Percentiles rank a stretch among this genome's conserved stretches.
Evolutionary conservation across 495 filamentous ascomycete species (phyloP).

Genomic region (Talaromyces stipitatus): DNA sequence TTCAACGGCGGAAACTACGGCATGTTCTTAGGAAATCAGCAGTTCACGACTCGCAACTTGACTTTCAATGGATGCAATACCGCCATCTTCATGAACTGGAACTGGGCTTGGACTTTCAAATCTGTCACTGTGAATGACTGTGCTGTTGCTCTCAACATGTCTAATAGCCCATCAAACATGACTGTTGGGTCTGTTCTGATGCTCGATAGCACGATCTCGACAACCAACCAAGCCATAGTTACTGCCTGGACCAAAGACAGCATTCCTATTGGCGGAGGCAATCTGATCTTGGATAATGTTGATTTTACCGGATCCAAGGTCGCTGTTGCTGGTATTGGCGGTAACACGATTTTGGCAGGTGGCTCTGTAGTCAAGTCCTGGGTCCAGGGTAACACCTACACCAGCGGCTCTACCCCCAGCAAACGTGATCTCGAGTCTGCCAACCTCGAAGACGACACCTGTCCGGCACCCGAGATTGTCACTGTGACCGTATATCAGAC

Average conservation of each 20-base stretch:
- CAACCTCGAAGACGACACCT: conserved; percentile 47
- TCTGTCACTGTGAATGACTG: conserved; percentile 76
- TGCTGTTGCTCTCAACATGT: conserved; percentile 74
- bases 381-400: conserved; percentile 68
- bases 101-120: conserved; percentile 88
- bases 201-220: conserved; percentile 68
- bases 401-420: conserved; percentile 18
- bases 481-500: conserved; percentile 4
- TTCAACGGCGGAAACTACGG: conserved; percentile 86
- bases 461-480: conserved; percentile 18
- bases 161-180: conserved; percentile 52
- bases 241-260: conserved; percentile 60
- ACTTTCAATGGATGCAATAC: conserved; percentile 86
- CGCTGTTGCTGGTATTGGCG: conserved; percentile 45
- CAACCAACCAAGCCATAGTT: conserved; percentile 63
- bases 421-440: conserved; percentile 2
- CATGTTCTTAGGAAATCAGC: conserved; percentile 85
- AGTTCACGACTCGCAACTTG: conserved; percentile 89
- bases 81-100: conserved; percentile 90
- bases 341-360: conserved; percentile 58
- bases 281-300: conserved; percentile 80
- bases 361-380: conserved; percentile 63
- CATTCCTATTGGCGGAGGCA: conserved; percentile 60
- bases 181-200: conserved; percentile 75
- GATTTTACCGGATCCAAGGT: conserved; percentile 54